A percentile compares a stretch with the other conserved stretches of the same genome.
phyloP scores from a whole-genome alignment of 352 stramenopile species.

The Albugo candida region DNA sequence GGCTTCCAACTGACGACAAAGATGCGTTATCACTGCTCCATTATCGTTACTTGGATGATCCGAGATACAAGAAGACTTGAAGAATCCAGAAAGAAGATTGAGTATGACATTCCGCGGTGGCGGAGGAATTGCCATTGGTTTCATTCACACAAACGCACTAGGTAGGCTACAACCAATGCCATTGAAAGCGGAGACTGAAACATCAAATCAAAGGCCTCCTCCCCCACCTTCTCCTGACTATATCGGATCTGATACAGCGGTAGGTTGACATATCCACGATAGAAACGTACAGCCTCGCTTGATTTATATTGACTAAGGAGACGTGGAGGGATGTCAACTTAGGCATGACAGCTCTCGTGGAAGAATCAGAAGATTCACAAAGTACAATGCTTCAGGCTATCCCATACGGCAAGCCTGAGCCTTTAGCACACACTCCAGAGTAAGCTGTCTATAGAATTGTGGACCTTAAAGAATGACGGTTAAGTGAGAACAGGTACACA shows the following conservation, averaged over 20 bases:
- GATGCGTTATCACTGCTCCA: conserved; percentile 50
- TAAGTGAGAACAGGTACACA: conserved; percentile 17
- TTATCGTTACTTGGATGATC: conserved; percentile 61
- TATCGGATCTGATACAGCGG: conserved; percentile 13
- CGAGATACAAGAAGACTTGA: conserved; percentile 76
- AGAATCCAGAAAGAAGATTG: conserved; percentile 44
- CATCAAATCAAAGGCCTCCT: conserved; percentile 25
- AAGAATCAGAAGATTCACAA: conserved; percentile 29
- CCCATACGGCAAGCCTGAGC: conserved; percentile 6
- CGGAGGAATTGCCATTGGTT: conserved; percentile 75
- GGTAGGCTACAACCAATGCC: conserved; percentile 41
- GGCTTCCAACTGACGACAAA: conserved; percentile 80
- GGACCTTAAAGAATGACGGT: conserved; percentile 15
- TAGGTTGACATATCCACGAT: conserved; percentile 21
- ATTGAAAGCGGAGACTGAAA: conserved; percentile 44
- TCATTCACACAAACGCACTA: conserved; percentile 32
- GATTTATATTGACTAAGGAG: conserved; percentile 17
- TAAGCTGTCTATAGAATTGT: conserved; percentile 9
- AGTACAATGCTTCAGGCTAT: conserved; percentile 21
- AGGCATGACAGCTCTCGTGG: conserved; percentile 12
- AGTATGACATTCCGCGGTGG: conserved; percentile 49
- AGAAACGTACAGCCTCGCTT: conserved; percentile 24
- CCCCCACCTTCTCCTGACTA: conserved; percentile 15
- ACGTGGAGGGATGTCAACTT: conserved; percentile 16
- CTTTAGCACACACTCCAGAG: conserved; percentile 30